Conservation (phyloP, 2,329 filamentous ascomycete species). For the Xylaria hypoxylon region DNA sequence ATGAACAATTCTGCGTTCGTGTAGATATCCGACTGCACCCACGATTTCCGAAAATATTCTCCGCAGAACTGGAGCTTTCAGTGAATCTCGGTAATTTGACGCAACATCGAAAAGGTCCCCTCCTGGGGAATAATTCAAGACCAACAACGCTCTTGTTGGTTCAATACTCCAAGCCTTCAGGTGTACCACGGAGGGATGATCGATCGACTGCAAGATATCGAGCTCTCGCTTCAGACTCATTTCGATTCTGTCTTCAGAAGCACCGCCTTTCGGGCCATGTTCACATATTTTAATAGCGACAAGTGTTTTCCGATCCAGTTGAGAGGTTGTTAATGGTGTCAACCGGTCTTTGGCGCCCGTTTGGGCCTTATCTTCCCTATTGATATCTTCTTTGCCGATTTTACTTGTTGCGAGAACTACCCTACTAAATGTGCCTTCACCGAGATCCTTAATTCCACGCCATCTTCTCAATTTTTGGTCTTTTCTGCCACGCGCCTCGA, state of each 20-base stretch:
- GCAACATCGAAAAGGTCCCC: conserved; percentile 96
- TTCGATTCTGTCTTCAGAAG: conserved; percentile 91
- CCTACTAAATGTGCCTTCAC: conserved; percentile 94
- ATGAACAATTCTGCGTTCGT: conserved; percentile 88
- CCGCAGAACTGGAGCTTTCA: conserved; percentile 77
- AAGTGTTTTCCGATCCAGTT: conserved; percentile 77
- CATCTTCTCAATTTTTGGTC: conserved; percentile 80
- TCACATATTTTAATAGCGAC: conserved; percentile 97
- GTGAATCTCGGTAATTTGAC: conserved; percentile 73
- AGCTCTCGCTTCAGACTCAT: conserved; percentile 94
- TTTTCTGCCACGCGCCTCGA: conserved; percentile 74
- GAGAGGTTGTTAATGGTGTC: conserved; percentile 49
- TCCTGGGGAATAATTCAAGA: conserved; percentile 91
- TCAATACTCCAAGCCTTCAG: conserved; percentile 93
- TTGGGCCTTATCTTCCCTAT: conserved; percentile 53
- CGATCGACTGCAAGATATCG: conserved; percentile 89
- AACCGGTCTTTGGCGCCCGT: conserved; percentile 52
- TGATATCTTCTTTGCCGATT: conserved; percentile 63
- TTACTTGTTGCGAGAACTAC: conserved; percentile 92
- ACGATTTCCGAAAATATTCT: conserved; percentile 93
- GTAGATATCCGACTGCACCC: conserved; percentile 85
- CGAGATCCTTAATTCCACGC: conserved; percentile 82
- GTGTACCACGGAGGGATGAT: conserved; percentile 90
- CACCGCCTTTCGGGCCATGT: conserved; percentile 91
- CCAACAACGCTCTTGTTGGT: conserved; percentile 82